Evolutionary conservation across 257 asterid species (phyloP), one percentile per base, ranked within the genome.

Genomic region (Jacaranda mimosifolia): DNA sequence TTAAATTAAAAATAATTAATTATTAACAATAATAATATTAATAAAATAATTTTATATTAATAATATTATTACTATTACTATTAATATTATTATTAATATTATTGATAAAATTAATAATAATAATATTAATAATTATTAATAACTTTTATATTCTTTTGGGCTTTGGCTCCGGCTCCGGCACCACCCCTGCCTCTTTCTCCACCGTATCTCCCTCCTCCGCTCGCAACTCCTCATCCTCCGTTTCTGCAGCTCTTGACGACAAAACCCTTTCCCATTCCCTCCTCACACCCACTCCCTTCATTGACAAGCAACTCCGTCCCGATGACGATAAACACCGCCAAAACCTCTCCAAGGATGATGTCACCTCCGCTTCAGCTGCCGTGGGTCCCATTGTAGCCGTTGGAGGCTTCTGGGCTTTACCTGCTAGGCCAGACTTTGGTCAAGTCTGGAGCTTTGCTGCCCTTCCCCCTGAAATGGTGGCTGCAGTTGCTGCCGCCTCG

Each of bases 361-460:
- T 73, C 3, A 80, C 48, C 64, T 55, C 88, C 15, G 85, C 82
- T 45, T 42, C 88, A 0, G n/a, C n/a, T n/a, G 79, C 76, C 32
- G 43, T 82, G 72, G 93, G 92, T 0, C 75, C 88, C 74, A 71
- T 89, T 3, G 74, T 83, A 1, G 80, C 83, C 13, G 90, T 89
- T 0, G 96, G 94, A 17, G 97, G 98, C 3, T 95, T 95, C 82
- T 95, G 99, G 97, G 97, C 98, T 51, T 66, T 95, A 4, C 97
- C 99, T 2, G 88, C 86, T 39, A 77, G 98, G 78, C 83, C 97
- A 1, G 99, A 95, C 75, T 93, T 90, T 40, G 97, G 97, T 26
- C 98, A 91, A 78, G 87, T 95, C 15, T 95, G 98, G 98, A 95
- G 99, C 88, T 95, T 95, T 45, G 96, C 95, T 4, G 89, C 93